These are phyloP conservation scores for Myrica gale DNA, from an alignment of 306 rosid species.

Conservation along the genomic window DNA sequence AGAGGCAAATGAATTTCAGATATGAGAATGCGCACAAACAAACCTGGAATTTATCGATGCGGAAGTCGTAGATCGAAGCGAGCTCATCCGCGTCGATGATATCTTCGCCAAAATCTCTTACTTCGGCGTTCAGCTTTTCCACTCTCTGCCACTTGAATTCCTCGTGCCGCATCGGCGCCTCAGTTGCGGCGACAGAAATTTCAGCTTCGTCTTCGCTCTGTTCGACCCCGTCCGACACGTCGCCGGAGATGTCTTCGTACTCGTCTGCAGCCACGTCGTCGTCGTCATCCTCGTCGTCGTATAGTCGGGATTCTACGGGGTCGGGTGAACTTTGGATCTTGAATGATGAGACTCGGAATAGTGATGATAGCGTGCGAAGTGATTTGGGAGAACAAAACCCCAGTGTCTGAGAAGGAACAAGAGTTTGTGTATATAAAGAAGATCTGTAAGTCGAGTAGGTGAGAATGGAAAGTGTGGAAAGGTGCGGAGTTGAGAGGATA, in stretches of 20 bases:
- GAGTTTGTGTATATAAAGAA: constrained; percentile 25
- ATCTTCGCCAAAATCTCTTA: constrained; percentile 68
- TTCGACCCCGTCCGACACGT: constrained; percentile 39
- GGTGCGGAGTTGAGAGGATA: constrained; percentile 28
- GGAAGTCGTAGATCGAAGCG: constrained; percentile 72
- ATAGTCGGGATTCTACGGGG: constrained; percentile 39
- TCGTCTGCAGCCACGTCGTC: constrained; percentile 73
- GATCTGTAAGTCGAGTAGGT: constrained; percentile 11
- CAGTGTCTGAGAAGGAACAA: constrained; percentile 23
- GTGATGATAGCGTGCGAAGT: constrained; percentile 24
- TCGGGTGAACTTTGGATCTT: constrained; percentile 46
- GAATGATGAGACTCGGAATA: constrained; percentile 37
- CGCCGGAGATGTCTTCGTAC: constrained; percentile 55
- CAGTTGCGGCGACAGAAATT: constrained; percentile 14
- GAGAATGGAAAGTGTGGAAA: constrained; percentile 21
- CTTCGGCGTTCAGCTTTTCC: constrained; percentile 68
- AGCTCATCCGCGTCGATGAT: constrained; percentile 76
- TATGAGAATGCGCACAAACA: not conserved
- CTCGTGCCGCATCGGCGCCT: constrained; percentile 29
- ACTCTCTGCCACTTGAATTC: constrained; percentile 90
- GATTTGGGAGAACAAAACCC: constrained; percentile 37
- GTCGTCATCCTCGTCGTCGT: constrained; percentile 47
- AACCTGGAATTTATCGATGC: constrained; percentile 96
- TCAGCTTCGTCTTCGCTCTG: constrained; percentile 56
- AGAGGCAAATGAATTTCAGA: not conserved